phyloP scores from a whole-genome alignment of 2,329 filamentous ascomycete species.

The Fusarium mexicanum region DNA sequence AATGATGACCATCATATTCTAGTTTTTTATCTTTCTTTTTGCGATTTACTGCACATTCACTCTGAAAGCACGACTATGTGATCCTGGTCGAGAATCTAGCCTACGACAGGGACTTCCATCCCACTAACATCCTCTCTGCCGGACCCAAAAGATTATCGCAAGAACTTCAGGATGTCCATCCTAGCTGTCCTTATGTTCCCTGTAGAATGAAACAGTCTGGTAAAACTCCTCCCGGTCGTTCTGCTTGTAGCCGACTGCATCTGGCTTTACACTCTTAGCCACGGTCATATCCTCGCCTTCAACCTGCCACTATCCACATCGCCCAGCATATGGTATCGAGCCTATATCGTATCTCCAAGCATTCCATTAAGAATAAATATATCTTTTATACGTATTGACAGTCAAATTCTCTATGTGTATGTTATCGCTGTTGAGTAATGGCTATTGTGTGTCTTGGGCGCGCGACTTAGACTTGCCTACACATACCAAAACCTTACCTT shows the following conservation, averaged over 20 bases:
- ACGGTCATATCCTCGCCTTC: not conserved
- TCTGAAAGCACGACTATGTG: too few relatives aligned
- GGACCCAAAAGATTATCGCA: not conserved
- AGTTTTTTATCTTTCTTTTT: not conserved
- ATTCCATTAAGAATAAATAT: too few relatives aligned
- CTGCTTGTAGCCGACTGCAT: not conserved
- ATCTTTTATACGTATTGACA: accelerated
- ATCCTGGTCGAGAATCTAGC: not conserved
- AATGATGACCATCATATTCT: not conserved
- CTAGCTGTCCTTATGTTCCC: not conserved
- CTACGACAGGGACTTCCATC: accelerated
- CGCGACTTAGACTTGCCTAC: not conserved
- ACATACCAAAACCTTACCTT: not conserved
- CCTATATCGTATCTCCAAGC: not conserved
- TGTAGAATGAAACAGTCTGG: not conserved
- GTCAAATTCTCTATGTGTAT: not conserved
- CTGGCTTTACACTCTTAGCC: not conserved
- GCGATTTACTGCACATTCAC: accelerated
- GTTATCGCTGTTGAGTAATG: not conserved
- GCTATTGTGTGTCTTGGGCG: not conserved
- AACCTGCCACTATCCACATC: not conserved
- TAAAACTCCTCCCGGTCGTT: not conserved
- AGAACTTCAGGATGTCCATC: not conserved
- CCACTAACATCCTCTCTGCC: not conserved
- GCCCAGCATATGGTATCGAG: not conserved